A percentile compares a stretch with the other conserved stretches of the same genome.
These are phyloP conservation scores for Trametes meyenii DNA, from an alignment of 768 basidiomycete genomes.

Conservation along the genomic window DNA sequence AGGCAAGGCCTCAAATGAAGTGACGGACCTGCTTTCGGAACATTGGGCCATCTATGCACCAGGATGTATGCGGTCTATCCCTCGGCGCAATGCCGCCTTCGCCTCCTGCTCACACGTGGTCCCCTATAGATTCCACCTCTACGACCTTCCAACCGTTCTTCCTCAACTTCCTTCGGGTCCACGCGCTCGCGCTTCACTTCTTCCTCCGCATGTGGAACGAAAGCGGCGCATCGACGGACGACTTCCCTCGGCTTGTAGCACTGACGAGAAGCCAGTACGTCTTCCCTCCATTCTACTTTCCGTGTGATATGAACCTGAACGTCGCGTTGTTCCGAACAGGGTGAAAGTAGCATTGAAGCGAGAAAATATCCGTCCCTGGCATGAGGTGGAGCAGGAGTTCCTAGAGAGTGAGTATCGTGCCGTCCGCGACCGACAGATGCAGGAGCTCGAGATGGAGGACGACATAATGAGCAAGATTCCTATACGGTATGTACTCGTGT, in stretches of 20 bases:
- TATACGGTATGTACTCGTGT: conserved; percentile 60
- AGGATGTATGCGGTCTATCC: conserved; percentile 58
- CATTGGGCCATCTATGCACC: conserved; percentile 87
- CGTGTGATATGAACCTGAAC: background rate
- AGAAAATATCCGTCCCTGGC: conserved; percentile 80
- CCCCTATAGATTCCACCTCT: conserved; percentile 72
- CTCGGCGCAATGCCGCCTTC: background rate
- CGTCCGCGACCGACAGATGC: conserved; percentile 88
- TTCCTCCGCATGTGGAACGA: conserved; percentile 95
- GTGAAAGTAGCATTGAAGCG: conserved; percentile 74
- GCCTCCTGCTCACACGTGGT: conserved; percentile 6
- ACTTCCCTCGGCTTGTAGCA: conserved; percentile 78
- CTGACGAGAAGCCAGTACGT: conserved; percentile 82
- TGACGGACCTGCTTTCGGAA: conserved; percentile 81
- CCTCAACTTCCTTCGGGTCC: conserved; percentile 80
- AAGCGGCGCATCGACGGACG: conserved; percentile 72
- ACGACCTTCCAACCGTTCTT: conserved; percentile 87
- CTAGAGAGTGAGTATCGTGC: conserved; percentile 80
- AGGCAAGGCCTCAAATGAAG: conserved; percentile 81
- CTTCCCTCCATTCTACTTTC: background rate
- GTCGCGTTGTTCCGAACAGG: conserved; percentile 41
- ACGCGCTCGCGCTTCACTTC: conserved; percentile 79
- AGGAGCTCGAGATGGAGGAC: conserved; percentile 86
- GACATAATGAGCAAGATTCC: conserved; percentile 85
- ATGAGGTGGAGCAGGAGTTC: conserved; percentile 81